Evolutionary conservation across 306 rosid genomes (phyloP), one percentile per base, ranked within the genome.

Genomic region (peach (Prunus persica)): DNA sequence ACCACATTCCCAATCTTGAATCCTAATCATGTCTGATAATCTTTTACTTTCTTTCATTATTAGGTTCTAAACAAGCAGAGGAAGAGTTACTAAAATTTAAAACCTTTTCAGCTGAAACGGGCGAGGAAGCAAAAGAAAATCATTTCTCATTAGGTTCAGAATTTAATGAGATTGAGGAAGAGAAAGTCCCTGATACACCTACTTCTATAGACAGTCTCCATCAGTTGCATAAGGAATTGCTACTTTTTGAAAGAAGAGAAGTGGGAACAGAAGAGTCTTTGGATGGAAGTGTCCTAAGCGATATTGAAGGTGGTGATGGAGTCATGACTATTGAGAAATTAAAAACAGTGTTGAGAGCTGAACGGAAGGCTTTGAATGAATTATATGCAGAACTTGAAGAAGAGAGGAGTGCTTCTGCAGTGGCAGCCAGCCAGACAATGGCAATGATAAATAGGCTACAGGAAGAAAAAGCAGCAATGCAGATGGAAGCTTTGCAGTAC

Each of bases 401-500:
- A 87, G 99, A 96, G 93, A 89, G 99, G 83, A 92, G 90, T 82
- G 97, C 99, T 65, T 90, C 97, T 57, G 99, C 98, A 5, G 77
- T 88, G 78, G 97, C 98, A 45, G 96, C 99, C 11, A 92, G 88
- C 79, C 99, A 96, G 67, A 92, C 99, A 67, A 92, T 96, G 99
- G 98, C 98, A 20, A 92, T 96, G 99, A 96, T 96, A 73, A 96
- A 92, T 81, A 84, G 98, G 91, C 90, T 92, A 66, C 99, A 96
- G 76, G 99, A 96, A 89, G 99, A 96, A 86, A 96, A 89, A 72
- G 97, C 99, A 2, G 91, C 96, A 16, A 88, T 96, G 97, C 99
- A 96, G 86, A 96, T 96, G 98, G 99, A 96, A 76, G 99, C 99
- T 61, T 88, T 92, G 83, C 99, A 96, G 79, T 96, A 96, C 79